phyloP scores from a whole-genome alignment of 257 asterid species.

The Rehmannia glutinosa region DNA sequence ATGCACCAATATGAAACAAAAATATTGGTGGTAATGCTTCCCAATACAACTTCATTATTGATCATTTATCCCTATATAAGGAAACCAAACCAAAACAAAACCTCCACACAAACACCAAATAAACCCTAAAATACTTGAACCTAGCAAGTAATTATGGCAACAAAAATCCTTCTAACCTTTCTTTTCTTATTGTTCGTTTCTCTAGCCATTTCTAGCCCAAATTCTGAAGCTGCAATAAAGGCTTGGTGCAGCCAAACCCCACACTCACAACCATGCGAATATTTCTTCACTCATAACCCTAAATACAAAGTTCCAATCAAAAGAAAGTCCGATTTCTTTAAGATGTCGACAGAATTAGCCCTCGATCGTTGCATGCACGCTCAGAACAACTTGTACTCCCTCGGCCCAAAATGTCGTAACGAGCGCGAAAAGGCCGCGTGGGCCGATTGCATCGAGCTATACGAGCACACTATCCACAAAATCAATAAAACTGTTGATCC shows the following conservation, averaged over 20 bases:
- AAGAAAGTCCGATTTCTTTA: slow-evolving; percentile 54
- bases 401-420: slow-evolving; percentile 55
- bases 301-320: slow-evolving; percentile 37
- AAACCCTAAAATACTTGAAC: neutral
- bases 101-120: slow-evolving; percentile 7
- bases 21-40: neutral
- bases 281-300: slow-evolving; percentile 43
- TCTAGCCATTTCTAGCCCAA: slow-evolving; percentile 22
- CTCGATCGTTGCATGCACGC: slow-evolving; percentile 62
- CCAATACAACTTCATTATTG: neutral
- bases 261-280: slow-evolving; percentile 61
- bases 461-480: slow-evolving; percentile 34
- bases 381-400: slow-evolving; percentile 16
- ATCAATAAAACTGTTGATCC: slow-evolving; percentile 58
- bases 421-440: slow-evolving; percentile 67
- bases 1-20: neutral
- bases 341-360: slow-evolving; percentile 46
- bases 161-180: slow-evolving; percentile 10
- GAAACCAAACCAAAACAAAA: neutral
- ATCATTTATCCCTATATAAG: slow-evolving; percentile 25
- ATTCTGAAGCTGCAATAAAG: slow-evolving; percentile 25
- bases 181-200: slow-evolving; percentile 24
- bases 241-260: slow-evolving; percentile 84
- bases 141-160: slow-evolving; percentile 21
- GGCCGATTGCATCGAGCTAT: slow-evolving; percentile 74